Percentiles rank a stretch among this genome's conserved stretches.
These are phyloP conservation scores for Cucurbita pepo DNA, from an alignment of 306 rosid genomes.

Conservation along the genomic window DNA sequence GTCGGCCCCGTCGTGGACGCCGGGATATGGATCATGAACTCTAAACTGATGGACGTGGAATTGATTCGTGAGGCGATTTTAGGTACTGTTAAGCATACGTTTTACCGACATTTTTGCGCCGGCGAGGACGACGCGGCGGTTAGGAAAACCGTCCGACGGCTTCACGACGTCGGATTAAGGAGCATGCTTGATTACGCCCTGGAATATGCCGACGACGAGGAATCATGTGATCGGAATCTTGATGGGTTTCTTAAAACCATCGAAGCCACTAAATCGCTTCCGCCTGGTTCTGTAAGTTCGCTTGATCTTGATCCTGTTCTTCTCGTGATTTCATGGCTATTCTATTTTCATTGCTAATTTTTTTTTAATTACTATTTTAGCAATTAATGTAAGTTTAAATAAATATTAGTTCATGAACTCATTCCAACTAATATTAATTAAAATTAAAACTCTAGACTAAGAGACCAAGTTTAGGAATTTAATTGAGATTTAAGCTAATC, in stretches of 20 bases:
- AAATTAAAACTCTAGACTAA: neutral
- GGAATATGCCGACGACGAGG: conserved; percentile 53
- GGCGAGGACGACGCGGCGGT: conserved; percentile 51
- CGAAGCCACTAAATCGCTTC: conserved; percentile 47
- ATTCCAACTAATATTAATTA: too few relatives aligned
- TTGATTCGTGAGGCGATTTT: conserved; percentile 4
- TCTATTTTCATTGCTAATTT: neutral
- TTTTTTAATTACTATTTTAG: too few relatives aligned
- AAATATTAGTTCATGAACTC: too few relatives aligned
- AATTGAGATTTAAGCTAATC: neutral
- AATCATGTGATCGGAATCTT: conserved; percentile 43
- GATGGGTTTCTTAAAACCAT: conserved; percentile 40
- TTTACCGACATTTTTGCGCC: conserved; percentile 66
- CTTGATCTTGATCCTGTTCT: neutral
- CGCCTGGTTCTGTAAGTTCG: conserved; percentile 53
- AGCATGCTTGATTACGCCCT: conserved; percentile 72
- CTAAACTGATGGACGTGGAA: conserved; percentile 36
- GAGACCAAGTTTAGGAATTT: neutral
- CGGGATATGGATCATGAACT: conserved; percentile 59
- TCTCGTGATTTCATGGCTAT: neutral
- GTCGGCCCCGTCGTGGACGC: conserved; percentile 60
- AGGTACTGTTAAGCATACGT: conserved; percentile 17
- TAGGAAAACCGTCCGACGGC: conserved; percentile 14
- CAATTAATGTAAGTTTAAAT: too few relatives aligned
- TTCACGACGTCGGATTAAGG: conserved; percentile 42